Evolutionary conservation across 768 basidiomycete genomes (phyloP), one percentile per base, ranked within the genome.

Genomic region (Lactifluus rugatus): DNA sequence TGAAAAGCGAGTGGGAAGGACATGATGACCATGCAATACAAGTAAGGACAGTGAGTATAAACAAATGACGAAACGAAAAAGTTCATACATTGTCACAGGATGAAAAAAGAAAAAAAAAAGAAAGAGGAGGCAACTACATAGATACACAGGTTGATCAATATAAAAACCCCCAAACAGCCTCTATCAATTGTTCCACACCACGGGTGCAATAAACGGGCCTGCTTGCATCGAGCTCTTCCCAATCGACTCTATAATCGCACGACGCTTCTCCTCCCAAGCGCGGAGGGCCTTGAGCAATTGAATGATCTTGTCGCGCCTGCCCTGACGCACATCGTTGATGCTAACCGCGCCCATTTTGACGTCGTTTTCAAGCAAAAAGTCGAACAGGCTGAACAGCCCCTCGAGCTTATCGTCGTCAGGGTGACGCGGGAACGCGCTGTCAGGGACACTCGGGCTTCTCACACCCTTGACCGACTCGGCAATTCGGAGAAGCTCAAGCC

Each of bases 301-400:
- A 4, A 85, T 64, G 60, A 95, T 81, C 74, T 90, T 93, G 46
- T 87, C 85, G 48, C 82, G 76, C 68, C 87, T 89, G 31, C 89
- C 90, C 60, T 82, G 81, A 51, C 90, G 78, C 34, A 98, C 78
- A 71, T 98, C 95, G 68, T 95, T 95, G 72, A 96, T 94, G 65
- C 89, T 93, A 32, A 97, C 86, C 60, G 84, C 82, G 9, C 89
- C 93, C 76, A 95, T 89, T 72, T 87, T 87, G 57, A 94, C 84
- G 49, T 93, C 93, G 60, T 92, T 90, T 65, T 94, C 92, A 48
- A 97, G 78, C 55, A 96, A 72, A 71, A 91, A 93, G 71, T 97
- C 94, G 72, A 96, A 95, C 55, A 95, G 73, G 56, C 81, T 78
- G 75, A 95, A 93, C 28, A 95, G 74, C 16, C 93, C 91, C 26